Percentiles rank a stretch among this genome's conserved stretches.
Conservation (phyloP, 306 rosid genomes). For the Acacia acuminata region DNA sequence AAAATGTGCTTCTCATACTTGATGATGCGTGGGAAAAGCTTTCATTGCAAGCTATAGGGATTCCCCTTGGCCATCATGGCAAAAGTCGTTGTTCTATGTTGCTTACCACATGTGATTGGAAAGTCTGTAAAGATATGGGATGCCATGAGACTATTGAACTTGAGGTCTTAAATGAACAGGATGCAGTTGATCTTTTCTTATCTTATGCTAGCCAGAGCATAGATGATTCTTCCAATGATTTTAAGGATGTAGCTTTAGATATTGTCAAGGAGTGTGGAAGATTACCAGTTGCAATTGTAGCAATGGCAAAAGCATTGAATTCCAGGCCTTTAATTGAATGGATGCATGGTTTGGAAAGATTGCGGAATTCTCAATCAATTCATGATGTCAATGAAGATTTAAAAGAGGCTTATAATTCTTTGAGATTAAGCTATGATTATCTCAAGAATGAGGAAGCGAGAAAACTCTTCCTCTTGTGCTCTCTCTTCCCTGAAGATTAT, state of each 20-base stretch:
- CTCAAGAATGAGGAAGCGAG: not conserved
- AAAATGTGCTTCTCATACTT: slow-evolving; percentile 28
- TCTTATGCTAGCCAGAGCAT: not conserved
- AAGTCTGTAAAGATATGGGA: not conserved
- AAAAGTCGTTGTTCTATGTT: slow-evolving; percentile 6
- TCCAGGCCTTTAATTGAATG: not conserved
- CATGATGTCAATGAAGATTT: not conserved
- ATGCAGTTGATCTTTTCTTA: not conserved
- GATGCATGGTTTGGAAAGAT: not conserved
- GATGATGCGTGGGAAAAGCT: slow-evolving; percentile 29
- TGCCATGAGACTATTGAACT: not conserved
- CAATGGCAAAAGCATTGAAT: not conserved
- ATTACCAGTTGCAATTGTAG: slow-evolving; percentile 22
- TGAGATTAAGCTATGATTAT: slow-evolving; percentile 4
- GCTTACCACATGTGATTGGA: not conserved
- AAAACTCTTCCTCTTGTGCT: slow-evolving; percentile 9
- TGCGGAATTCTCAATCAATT: not conserved
- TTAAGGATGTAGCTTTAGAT: not conserved
- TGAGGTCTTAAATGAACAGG: not conserved
- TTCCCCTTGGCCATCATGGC: not conserved
- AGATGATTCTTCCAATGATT: not conserved
- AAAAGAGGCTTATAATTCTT: not conserved
- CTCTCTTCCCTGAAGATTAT: slow-evolving; percentile 32
- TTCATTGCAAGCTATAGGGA: not conserved
- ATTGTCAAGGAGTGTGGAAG: slow-evolving; percentile 29